Conservation (phyloP, 106 monocot species). For the Vanilla planifolia region DNA sequence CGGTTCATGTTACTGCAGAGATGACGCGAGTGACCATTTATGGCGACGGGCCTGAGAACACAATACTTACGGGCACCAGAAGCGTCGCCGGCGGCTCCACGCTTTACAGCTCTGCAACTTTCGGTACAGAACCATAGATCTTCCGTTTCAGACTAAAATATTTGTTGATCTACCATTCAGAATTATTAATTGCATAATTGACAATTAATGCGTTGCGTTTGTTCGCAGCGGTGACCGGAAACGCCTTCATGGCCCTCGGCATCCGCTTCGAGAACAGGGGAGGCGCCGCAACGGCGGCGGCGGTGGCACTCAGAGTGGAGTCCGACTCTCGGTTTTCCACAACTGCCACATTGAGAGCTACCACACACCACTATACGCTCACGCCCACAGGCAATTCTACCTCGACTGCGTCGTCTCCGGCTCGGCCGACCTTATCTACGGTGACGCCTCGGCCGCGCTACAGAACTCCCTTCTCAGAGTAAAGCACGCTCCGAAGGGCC, state of each 20-base stretch:
- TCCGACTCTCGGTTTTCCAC: neutral
- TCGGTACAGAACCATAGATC: neutral
- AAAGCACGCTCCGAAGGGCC: neutral
- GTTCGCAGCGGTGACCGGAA: neutral
- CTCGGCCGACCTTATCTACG: neutral
- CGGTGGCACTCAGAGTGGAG: neutral
- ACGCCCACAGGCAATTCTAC: conserved; percentile 4
- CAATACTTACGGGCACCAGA: neutral
- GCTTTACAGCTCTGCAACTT: neutral
- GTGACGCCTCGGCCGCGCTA: neutral
- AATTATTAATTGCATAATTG: too few relatives aligned
- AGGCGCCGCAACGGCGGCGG: neutral
- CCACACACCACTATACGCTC: neutral
- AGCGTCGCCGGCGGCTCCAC: neutral
- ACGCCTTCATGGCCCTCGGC: neutral
- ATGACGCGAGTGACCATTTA: conserved; percentile 1
- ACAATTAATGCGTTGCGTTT: neutral
- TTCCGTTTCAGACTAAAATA: neutral
- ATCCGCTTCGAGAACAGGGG: conserved; percentile 5
- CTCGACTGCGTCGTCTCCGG: neutral
- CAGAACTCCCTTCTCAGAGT: neutral
- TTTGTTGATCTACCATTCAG: neutral
- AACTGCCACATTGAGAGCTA: neutral
- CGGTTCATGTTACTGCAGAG: neutral
- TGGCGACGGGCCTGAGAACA: neutral